Conservation (phyloP, 306 rosid species). For the Sechiopsis laciniata region DNA sequence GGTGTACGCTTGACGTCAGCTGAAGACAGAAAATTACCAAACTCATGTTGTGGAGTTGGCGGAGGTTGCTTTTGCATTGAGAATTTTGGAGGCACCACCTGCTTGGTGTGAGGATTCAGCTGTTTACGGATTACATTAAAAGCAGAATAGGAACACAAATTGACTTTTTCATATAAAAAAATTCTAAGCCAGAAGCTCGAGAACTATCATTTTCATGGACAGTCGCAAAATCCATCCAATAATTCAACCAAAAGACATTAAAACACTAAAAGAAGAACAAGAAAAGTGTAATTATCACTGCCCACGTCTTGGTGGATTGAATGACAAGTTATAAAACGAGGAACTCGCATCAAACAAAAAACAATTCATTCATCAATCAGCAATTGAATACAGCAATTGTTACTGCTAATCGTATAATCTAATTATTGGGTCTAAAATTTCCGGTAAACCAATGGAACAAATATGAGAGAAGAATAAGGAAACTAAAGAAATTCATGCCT, state of each 20-base stretch:
- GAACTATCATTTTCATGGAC: not conserved
- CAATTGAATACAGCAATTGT: not conserved
- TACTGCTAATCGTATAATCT: not conserved
- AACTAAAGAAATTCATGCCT: conserved; percentile 32
- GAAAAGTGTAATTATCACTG: not conserved
- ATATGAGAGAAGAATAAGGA: not conserved
- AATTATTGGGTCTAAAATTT: not conserved
- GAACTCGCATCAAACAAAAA: not conserved
- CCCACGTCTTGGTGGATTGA: not conserved
- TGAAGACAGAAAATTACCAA: no score
- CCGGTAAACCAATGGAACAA: conserved; percentile 5
- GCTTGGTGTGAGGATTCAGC: no score
- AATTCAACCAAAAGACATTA: not conserved
- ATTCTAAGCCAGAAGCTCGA: not conserved
- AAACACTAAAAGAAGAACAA: not conserved
- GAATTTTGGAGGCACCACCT: no score
- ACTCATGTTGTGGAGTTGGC: no score
- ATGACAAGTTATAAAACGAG: not conserved
- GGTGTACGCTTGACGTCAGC: no score
- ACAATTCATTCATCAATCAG: not conserved
- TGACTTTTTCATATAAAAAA: not conserved
- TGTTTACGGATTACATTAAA: not conserved
- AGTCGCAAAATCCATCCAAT: not conserved
- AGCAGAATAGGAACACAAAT: not conserved
- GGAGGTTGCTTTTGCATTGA: no score